phyloP scores from a whole-genome alignment of 192 early-diverging fungal genomes.

The Coemansia sp. region DNA sequence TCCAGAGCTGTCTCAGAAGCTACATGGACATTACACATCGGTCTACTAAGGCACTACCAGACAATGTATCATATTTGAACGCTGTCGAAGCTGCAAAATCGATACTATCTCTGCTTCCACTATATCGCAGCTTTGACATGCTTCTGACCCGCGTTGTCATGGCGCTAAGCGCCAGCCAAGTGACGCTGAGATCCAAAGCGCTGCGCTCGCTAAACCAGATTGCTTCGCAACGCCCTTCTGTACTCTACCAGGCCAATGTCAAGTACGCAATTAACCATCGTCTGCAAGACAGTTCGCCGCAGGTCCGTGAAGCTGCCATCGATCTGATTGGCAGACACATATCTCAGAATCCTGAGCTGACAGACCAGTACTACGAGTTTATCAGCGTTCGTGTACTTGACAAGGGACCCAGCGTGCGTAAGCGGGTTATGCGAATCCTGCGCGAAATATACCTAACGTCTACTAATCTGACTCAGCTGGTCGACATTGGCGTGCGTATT shows the following conservation, averaged over 20 bases:
- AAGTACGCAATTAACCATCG: conserved; percentile 68
- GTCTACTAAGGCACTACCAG: conserved; percentile 32
- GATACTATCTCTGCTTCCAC: conserved; percentile 53
- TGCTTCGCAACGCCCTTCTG: conserved; percentile 61
- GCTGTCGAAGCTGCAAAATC: conserved; percentile 44
- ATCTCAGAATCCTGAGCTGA: conserved; percentile 60
- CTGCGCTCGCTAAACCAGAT: conserved; percentile 77
- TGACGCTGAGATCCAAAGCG: conserved; percentile 72
- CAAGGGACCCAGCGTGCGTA: conserved; percentile 83
- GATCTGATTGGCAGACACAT: conserved; percentile 83
- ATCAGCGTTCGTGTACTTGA: conserved; percentile 81
- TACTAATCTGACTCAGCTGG: conserved; percentile 46
- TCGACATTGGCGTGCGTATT: conserved; percentile 70
- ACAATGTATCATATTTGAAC: conserved; percentile 11
- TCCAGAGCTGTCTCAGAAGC: conserved; percentile 31
- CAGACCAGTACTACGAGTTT: conserved; percentile 73
- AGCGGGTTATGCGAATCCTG: conserved; percentile 78
- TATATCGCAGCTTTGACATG: conserved; percentile 69
- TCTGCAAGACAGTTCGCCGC: conserved; percentile 76
- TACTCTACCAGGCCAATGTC: conserved; percentile 64
- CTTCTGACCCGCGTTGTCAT: conserved; percentile 63
- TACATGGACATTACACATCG: conserved; percentile 38
- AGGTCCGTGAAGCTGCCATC: conserved; percentile 89
- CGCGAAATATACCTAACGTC: conserved; percentile 66
- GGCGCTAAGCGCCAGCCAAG: conserved; percentile 62